phyloP scores from a whole-genome alignment of 2,329 filamentous ascomycete species.

The Nemania serpens region DNA sequence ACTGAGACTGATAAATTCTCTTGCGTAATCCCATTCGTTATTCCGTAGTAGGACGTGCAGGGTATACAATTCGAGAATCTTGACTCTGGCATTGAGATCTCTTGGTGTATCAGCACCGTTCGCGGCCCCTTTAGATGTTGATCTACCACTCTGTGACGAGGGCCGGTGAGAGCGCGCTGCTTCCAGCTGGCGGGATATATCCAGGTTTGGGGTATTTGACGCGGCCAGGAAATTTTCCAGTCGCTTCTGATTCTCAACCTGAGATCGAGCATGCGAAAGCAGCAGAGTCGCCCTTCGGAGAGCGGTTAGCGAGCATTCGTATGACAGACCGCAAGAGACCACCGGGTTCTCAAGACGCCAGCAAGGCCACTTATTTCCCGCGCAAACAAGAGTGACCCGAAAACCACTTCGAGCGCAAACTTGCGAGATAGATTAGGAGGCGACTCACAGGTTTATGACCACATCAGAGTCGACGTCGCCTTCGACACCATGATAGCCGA shows the following conservation, averaged over 20 bases:
- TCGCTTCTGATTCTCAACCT: constrained; percentile 81
- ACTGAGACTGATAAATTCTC: constrained; percentile 85
- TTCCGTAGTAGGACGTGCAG: constrained; percentile 93
- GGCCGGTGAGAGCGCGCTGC: constrained; percentile 45
- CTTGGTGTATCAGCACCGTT: constrained; percentile 80
- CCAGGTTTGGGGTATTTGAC: constrained; percentile 72
- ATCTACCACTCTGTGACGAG: constrained; percentile 39
- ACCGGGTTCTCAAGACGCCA: background rate
- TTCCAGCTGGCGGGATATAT: constrained; percentile 68
- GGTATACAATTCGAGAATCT: constrained; percentile 93
- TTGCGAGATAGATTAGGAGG: background rate
- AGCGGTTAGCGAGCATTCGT: constrained; percentile 19
- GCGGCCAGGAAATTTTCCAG: constrained; percentile 89
- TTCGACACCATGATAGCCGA: constrained; percentile 86
- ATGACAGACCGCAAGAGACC: background rate
- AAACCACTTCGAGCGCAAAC: background rate
- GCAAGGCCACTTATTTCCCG: background rate
- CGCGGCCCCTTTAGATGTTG: constrained; percentile 51
- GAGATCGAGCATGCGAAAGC: constrained; percentile 84
- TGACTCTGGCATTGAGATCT: constrained; percentile 82
- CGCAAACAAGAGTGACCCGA: background rate
- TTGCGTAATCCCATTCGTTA: constrained; percentile 93
- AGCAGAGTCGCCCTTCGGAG: constrained; percentile 78
- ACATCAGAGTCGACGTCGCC: constrained; percentile 94
- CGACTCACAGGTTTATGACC: constrained; percentile 78